Evolutionary conservation across 2,329 filamentous ascomycete genomes (phyloP).

Genomic region (Colletotrichum falcatum): DNA sequence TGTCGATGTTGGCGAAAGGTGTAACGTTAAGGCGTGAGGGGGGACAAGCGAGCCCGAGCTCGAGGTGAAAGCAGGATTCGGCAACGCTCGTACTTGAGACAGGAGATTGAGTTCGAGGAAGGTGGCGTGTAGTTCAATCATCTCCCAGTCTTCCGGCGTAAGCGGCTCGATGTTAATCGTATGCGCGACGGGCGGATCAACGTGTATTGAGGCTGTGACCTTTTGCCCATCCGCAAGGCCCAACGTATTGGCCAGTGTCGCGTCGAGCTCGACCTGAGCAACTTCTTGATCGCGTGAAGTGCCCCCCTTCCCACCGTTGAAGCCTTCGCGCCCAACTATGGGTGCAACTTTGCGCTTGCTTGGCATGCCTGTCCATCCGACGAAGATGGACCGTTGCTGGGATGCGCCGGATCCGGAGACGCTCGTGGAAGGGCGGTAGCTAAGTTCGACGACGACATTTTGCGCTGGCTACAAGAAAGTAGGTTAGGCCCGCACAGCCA

Average conservation of each 20-base stretch:
- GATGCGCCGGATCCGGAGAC: conserved; percentile 59
- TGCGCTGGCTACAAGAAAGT: conserved; percentile 76
- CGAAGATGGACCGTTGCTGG: conserved; percentile 78
- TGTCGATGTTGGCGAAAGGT: conserved; percentile 94
- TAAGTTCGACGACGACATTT: conserved; percentile 95
- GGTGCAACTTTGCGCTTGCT: conserved; percentile 85
- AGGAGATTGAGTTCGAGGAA: conserved; percentile 95
- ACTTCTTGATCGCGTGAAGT: conserved; percentile 78
- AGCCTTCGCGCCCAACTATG: conserved; percentile 79
- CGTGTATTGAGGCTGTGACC: conserved; percentile 77
- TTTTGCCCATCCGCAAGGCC: conserved; percentile 86
- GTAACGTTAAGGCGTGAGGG: conserved; percentile 86
- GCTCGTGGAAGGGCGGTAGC: conserved; percentile 68
- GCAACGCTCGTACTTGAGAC: conserved; percentile 91
- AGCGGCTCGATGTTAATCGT: conserved; percentile 97
- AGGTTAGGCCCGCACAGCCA: not conserved
- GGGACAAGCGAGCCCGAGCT: conserved; percentile 62
- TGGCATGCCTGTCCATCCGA: conserved; percentile 98
- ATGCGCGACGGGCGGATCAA: conserved; percentile 91
- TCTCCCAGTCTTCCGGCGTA: conserved; percentile 97
- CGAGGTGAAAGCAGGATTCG: conserved; percentile 79
- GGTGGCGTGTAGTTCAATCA: conserved; percentile 95
- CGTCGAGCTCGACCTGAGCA: conserved; percentile 85
- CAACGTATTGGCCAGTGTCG: conserved; percentile 81
- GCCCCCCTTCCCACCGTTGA: conserved; percentile 69